Evolutionary conservation across 2,329 filamentous ascomycete genomes (phyloP).

Genomic region (Stagonosporopsis vannaccii): DNA sequence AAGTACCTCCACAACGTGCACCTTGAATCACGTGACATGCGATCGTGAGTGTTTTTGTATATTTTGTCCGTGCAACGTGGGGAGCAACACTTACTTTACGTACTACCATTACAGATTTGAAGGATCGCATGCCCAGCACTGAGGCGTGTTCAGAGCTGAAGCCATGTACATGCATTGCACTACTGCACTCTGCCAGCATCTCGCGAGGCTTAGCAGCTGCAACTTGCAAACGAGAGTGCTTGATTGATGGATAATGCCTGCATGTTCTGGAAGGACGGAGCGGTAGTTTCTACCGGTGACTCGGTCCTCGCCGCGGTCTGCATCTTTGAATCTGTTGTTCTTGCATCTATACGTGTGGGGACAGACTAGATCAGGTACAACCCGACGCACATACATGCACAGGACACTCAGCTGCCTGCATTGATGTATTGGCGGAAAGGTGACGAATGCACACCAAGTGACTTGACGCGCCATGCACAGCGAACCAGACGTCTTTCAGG

Average conservation of each 20-base stretch:
- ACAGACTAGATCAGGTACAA: constrained; percentile 3
- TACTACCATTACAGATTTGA: constrained; percentile 6
- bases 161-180: background rate
- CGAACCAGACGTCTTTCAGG: constrained; percentile 7
- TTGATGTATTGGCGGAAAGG: constrained; percentile 17
- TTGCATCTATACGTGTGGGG: constrained; percentile 15
- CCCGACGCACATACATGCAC: constrained; percentile 12
- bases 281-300: background rate
- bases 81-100: constrained; percentile 11
- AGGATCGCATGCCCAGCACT: constrained; percentile 3
- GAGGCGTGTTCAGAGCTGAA: constrained; percentile 1
- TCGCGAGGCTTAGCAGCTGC: constrained; percentile 7
- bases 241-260: constrained; percentile 11
- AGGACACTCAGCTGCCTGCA: constrained; percentile 16
- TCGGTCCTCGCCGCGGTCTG: background rate
- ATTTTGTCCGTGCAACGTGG: background rate
- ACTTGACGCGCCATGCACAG: constrained; percentile 5
- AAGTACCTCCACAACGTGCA: constrained; percentile 3
- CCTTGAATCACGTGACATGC: constrained; percentile 32
- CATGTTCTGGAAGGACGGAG: background rate
- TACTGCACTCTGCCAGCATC: constrained; percentile 2
- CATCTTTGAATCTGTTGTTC: constrained; percentile 6
- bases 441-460: background rate
- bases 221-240: background rate
- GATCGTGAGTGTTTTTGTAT: background rate